phyloP scores from a whole-genome alignment of 225 moss, liverwort and hornwort species.

The Neckera pumila region DNA sequence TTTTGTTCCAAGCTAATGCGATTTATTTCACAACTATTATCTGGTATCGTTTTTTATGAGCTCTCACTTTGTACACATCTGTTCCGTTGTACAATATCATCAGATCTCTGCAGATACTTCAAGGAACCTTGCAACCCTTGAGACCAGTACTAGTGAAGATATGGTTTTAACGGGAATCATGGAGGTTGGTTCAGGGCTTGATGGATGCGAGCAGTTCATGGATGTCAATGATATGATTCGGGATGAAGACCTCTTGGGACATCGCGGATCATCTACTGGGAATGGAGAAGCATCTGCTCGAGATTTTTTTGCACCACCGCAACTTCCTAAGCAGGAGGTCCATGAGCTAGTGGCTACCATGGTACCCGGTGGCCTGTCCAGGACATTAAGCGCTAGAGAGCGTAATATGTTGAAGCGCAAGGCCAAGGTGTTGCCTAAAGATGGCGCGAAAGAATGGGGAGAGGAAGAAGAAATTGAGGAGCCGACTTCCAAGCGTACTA shows the following conservation, averaged over 20 bases:
- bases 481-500: constrained; percentile 52
- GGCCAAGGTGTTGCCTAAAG: constrained; percentile 80
- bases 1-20: not conserved
- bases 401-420: constrained; percentile 82
- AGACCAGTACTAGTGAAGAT: not conserved
- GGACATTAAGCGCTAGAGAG: constrained; percentile 86
- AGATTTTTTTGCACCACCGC: constrained; percentile 25
- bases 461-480: constrained; percentile 74
- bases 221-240: constrained; percentile 91
- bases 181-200: constrained; percentile 56
- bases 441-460: constrained; percentile 77
- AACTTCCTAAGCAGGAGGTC: constrained; percentile 69
- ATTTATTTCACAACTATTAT: not conserved
- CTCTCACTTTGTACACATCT: not conserved
- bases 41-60: not conserved
- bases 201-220: constrained; percentile 87
- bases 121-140: not conserved
- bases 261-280: constrained; percentile 23
- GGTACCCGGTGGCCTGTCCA: constrained; percentile 62
- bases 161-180: not conserved
- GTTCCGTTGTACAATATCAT: not conserved
- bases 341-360: constrained; percentile 81
- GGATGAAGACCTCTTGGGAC: constrained; percentile 74
- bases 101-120: constrained; percentile 1
- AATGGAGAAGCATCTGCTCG: constrained; percentile 62